phyloP scores from a whole-genome alignment of 345 rosid species.

The Rhodomyrtus tomentosa region DNA sequence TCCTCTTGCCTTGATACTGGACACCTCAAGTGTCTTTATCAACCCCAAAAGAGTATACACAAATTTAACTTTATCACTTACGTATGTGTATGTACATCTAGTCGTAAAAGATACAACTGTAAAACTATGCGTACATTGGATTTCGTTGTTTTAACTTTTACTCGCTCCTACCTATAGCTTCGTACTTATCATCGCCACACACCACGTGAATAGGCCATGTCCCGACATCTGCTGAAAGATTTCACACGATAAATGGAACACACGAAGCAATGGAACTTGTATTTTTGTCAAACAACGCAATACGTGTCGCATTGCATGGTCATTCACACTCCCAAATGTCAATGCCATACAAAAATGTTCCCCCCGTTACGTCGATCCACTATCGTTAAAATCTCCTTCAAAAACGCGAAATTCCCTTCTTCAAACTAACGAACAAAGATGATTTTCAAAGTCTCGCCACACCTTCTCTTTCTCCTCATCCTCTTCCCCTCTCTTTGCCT shows the following conservation, averaged over 20 bases:
- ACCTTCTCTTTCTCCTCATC: background rate
- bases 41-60: too few species aligned
- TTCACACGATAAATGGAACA: background rate
- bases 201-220: background rate
- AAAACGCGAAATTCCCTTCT: background rate
- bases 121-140: background rate
- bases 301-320: conserved; percentile 2
- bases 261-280: background rate
- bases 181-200: background rate
- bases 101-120: background rate
- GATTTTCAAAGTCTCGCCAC: background rate
- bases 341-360: background rate
- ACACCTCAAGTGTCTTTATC: background rate
- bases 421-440: background rate
- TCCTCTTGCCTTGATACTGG: too few species aligned
- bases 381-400: background rate
- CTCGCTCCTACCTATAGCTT: background rate
- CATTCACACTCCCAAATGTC: background rate
- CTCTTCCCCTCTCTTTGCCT: background rate
- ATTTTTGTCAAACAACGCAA: background rate
- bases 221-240: background rate
- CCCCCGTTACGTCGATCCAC: background rate
- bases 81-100: background rate
- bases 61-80: too few species aligned
- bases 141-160: background rate